Conservation (phyloP, 1,139 yeast genomes). For the Saccharomycopsis hybrid region DNA sequence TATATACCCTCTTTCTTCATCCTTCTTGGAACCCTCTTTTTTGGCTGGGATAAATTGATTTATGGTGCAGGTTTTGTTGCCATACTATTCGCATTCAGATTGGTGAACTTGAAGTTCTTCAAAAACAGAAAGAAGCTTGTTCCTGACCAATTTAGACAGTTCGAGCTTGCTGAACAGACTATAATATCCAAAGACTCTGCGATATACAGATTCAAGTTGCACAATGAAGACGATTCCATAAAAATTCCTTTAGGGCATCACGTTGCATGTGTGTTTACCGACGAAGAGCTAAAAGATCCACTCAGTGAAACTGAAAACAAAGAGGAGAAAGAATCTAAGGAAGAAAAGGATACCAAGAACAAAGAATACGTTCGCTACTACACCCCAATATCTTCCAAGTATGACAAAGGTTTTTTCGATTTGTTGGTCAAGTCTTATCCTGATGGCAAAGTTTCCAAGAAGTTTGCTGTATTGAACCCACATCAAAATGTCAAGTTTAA, state of each 20-base stretch:
- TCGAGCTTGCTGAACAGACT: conserved; percentile 68
- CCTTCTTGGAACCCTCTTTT: conserved; percentile 52
- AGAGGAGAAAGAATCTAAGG: not conserved
- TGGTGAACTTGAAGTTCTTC: conserved; percentile 26
- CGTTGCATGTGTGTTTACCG: conserved; percentile 47
- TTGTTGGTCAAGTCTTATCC: conserved; percentile 67
- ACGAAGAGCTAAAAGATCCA: conserved; percentile 38
- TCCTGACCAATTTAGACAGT: conserved; percentile 49
- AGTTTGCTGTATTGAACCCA: conserved; percentile 54
- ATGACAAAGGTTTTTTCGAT: conserved; percentile 68
- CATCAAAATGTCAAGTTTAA: conserved; percentile 65
- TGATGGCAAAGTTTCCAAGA: conserved; percentile 59
- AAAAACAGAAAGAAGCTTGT: conserved; percentile 42
- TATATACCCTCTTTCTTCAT: conserved; percentile 61
- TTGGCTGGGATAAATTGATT: conserved; percentile 42
- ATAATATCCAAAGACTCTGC: conserved; percentile 63
- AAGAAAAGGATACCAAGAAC: not conserved
- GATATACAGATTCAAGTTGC: conserved; percentile 63
- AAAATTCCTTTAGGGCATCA: conserved; percentile 71
- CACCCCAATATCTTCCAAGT: conserved; percentile 66
- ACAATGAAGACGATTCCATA: conserved; percentile 52
- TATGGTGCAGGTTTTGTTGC: conserved; percentile 46
- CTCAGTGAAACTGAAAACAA: conserved; percentile 1
- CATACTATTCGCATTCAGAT: conserved; percentile 41
- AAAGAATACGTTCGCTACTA: conserved; percentile 48